A percentile compares a stretch with the other conserved stretches of the same genome.
Evolutionary conservation across 2,329 filamentous ascomycete species (phyloP).

Genomic region (Furcasterigmium sp.): DNA sequence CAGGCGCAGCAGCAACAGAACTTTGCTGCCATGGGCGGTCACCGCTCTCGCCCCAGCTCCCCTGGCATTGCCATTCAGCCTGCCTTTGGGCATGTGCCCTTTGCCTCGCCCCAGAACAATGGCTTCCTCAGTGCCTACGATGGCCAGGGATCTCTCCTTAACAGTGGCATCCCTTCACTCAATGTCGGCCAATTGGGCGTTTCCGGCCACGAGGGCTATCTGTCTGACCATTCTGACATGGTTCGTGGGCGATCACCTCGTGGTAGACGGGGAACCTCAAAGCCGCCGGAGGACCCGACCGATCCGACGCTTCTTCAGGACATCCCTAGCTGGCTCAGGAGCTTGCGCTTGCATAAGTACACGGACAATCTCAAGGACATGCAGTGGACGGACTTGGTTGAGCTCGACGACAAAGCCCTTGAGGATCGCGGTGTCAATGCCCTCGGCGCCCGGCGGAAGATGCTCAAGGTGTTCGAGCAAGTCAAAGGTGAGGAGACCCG

Average conservation of each 20-base stretch:
- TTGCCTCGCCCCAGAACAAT: slow-evolving; percentile 88
- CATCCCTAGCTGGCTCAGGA: slow-evolving; percentile 93
- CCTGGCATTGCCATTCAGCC: slow-evolving; percentile 79
- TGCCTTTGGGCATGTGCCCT: slow-evolving; percentile 59
- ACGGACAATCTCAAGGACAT: slow-evolving; percentile 97
- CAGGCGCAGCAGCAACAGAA: slow-evolving; percentile 59
- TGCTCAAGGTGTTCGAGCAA: slow-evolving; percentile 98
- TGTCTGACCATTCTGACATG: slow-evolving; percentile 92
- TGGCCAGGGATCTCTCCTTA: slow-evolving; percentile 62
- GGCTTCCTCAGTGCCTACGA: slow-evolving; percentile 91
- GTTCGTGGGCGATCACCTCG: slow-evolving; percentile 85
- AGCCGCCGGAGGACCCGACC: slow-evolving; percentile 95
- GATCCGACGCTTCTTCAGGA: slow-evolving; percentile 87
- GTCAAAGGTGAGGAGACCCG: slow-evolving; percentile 62
- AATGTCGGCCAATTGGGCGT: slow-evolving; percentile 69
- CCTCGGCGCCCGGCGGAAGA: slow-evolving; percentile 89
- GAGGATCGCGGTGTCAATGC: slow-evolving; percentile 94
- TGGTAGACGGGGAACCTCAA: slow-evolving; percentile 88
- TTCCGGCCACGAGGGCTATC: slow-evolving; percentile 72
- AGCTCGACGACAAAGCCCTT: slow-evolving; percentile 87
- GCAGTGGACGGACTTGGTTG: slow-evolving; percentile 90
- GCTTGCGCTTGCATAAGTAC: slow-evolving; percentile 94
- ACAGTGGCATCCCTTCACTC: slow-evolving; percentile 64
- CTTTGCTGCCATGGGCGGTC: slow-evolving; percentile 50
- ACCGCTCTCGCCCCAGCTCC: slow-evolving; percentile 82